Percentiles rank a stretch among this genome's conserved stretches.
Evolutionary conservation across 768 basidiomycete species (phyloP).

Genomic region (Coprinopsis sp.): DNA sequence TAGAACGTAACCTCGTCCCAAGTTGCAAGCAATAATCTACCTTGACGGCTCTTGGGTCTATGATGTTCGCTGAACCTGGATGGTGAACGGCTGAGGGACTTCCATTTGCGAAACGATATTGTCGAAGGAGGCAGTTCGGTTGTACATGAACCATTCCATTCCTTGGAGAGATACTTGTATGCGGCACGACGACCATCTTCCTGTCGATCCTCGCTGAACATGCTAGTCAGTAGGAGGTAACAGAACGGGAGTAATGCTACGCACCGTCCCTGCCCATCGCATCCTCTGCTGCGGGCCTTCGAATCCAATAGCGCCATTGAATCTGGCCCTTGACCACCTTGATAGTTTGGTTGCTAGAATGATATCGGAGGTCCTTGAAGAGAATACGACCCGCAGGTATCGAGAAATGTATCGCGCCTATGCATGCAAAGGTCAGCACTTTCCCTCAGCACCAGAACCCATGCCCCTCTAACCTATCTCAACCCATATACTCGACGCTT

Average conservation of each 20-base stretch:
- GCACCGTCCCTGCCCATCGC: constrained; percentile 42
- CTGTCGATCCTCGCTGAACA: background rate
- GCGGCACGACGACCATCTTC: constrained; percentile 59
- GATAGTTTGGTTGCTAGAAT: constrained; percentile 89
- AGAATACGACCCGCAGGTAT: constrained; percentile 82
- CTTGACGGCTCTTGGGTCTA: constrained; percentile 28
- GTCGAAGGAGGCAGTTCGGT: constrained; percentile 85
- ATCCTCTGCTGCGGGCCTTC: constrained; percentile 70
- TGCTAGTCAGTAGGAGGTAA: background rate
- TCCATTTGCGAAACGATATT: constrained; percentile 77
- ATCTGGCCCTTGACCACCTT: constrained; percentile 80
- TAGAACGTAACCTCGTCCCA: no score
- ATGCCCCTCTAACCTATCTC: constrained; percentile 56
- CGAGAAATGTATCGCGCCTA: constrained; percentile 91
- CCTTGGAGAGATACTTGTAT: constrained; percentile 79
- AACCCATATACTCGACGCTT: constrained; percentile 75
- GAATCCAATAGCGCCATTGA: constrained; percentile 94
- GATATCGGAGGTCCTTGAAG: constrained; percentile 82
- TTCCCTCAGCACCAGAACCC: background rate
- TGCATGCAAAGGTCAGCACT: background rate
- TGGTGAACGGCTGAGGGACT: constrained; percentile 33
- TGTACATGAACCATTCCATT: constrained; percentile 91
- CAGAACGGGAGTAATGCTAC: no score
- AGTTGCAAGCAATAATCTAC: constrained; percentile 22
- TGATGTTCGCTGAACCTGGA: constrained; percentile 33